These are phyloP conservation scores for Cyclotella cryptica DNA, from an alignment of 108 stramenopile genomes.

Conservation along the genomic window DNA sequence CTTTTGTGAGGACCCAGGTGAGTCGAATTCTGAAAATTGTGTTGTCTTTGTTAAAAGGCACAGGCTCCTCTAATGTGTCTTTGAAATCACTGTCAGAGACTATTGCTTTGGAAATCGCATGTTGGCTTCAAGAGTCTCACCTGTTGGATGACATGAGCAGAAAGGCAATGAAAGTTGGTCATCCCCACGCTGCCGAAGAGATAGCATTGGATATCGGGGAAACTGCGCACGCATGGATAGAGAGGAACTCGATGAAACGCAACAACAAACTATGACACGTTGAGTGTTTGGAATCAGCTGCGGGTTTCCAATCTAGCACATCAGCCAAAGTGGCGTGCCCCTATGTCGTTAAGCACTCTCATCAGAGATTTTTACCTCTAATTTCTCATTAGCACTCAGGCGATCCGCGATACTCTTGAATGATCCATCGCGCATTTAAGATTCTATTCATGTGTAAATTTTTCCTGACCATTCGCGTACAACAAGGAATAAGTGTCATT, in stretches of 20 bases:
- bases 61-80: background rate
- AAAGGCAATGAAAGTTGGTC: constrained; percentile 63
- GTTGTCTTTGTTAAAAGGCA: no score
- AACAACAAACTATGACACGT: constrained; percentile 1
- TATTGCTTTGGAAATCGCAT: constrained; percentile 60
- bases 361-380: no score
- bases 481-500: no score
- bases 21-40: background rate
- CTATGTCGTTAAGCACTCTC: no score
- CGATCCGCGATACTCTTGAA: no score
- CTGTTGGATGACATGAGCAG: constrained; percentile 62
- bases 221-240: constrained; percentile 67
- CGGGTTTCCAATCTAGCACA: no score
- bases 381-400: no score
- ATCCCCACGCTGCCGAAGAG: constrained; percentile 83
- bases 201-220: constrained; percentile 81
- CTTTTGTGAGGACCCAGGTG: constrained; percentile 58
- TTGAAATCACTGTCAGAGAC: constrained; percentile 24
- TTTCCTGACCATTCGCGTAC: no score
- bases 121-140: constrained; percentile 72
- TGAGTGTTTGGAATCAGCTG: background rate
- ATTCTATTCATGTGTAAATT: no score
- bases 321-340: no score
- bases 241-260: constrained; percentile 54
- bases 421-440: no score